Evolutionary conservation across 352 stramenopile species (phyloP), one percentile per base, ranked within the genome.

Genomic region (Globisporangium nodosum): DNA sequence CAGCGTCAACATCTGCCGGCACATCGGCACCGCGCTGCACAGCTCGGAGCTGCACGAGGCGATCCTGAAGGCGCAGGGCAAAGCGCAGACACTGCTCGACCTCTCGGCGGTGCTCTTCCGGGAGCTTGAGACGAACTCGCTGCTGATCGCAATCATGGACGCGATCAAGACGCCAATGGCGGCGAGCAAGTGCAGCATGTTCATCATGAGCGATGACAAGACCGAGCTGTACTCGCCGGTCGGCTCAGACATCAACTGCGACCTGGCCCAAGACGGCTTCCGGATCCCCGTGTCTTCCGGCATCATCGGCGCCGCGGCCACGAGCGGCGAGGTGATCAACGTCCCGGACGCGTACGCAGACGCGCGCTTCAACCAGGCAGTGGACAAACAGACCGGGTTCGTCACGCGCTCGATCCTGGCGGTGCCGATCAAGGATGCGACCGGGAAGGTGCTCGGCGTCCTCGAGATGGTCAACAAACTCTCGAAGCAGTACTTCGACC

Each of bases 371-470:
- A 87, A 90, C 49, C 64, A 70, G 12, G 68, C 73, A 9, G 61
- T 84, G n/a, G 82, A 92, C 58, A 59, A 69, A 24, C 70, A 76
- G 21, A 85, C 74, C 12, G 82, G 82, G 15, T 94, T 88, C 49
- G 52, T 76, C 16, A 94, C 84, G 8, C 80, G 78, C 30, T 82
- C 72, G 20, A 73, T 97, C 30, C 67, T 97, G 30, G 85, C 75
- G 0, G 74, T 96, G 20, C 88, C 89, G 0, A 88, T 97, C 24
- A 87, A 87, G 43, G 81, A 94, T 66, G 68, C 75, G 1, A 76
- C 73, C 3, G 78, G 76, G n/a, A 56, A 68, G 18, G 76, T 94
- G 8, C 70, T 92, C 2, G 81, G 77, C 48, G 77, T 87, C 24
- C 50, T 92, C 24, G 81, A 87, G 62, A 72, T 92, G 31, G 52